A percentile compares a stretch with the other conserved stretches of the same genome.
These are phyloP conservation scores for Penicillium roqueforti DNA, from an alignment of 495 filamentous ascomycete species.

Conservation along the genomic window DNA sequence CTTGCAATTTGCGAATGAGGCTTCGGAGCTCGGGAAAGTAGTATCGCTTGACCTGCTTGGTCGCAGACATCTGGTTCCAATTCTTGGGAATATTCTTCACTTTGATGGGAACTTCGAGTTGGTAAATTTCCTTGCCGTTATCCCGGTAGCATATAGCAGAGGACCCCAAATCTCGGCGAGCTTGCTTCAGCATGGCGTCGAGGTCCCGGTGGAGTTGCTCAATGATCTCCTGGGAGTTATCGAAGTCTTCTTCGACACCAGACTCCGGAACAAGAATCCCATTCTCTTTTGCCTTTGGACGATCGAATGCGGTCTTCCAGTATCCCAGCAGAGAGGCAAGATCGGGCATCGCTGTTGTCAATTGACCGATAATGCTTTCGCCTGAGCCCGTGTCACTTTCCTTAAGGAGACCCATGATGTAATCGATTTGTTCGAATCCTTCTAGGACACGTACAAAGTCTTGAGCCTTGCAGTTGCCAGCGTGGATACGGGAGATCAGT, in stretches of 20 bases:
- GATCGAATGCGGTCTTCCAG: slow-evolving; percentile 94
- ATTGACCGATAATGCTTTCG: slow-evolving; percentile 70
- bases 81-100: slow-evolving; percentile 74
- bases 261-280: slow-evolving; percentile 76
- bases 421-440: slow-evolving; percentile 95
- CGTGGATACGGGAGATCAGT: slow-evolving; percentile 91
- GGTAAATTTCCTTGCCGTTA: slow-evolving; percentile 95
- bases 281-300: slow-evolving; percentile 68
- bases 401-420: slow-evolving; percentile 74
- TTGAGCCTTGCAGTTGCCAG: slow-evolving; percentile 76
- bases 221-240: slow-evolving; percentile 75
- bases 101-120: slow-evolving; percentile 85
- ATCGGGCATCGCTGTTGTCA: slow-evolving; percentile 82
- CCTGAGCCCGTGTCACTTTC: slow-evolving; percentile 55
- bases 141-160: slow-evolving; percentile 76
- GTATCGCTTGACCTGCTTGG: slow-evolving; percentile 85
- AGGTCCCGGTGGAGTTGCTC: slow-evolving; percentile 68
- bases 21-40: slow-evolving; percentile 81
- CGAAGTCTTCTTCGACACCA: slow-evolving; percentile 93
- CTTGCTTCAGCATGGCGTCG: slow-evolving; percentile 63
- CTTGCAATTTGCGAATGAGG: slow-evolving; percentile 80
- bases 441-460: slow-evolving; percentile 95
- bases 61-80: slow-evolving; percentile 97
- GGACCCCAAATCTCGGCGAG: slow-evolving; percentile 61
- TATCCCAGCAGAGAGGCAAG: slow-evolving; percentile 64